Percentiles rank a stretch among this genome's conserved stretches.
Conservation (phyloP, 2,329 filamentous ascomycete genomes). For the Botrytis medusae region DNA sequence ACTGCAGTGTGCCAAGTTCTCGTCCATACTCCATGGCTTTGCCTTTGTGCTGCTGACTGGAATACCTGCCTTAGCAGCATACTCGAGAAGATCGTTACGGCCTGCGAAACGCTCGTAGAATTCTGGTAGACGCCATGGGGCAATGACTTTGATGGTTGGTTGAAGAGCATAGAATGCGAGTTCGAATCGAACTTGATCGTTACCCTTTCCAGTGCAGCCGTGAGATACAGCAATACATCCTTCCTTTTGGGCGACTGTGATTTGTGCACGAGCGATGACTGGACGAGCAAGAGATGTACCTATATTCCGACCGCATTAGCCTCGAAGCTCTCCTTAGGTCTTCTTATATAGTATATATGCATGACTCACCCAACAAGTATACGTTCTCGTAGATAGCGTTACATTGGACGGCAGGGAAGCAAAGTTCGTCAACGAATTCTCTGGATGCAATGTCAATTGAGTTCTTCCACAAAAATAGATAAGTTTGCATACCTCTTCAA, state of each 20-base stretch:
- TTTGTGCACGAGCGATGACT: conserved; percentile 67
- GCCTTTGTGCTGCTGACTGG: conserved; percentile 72
- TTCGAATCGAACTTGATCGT: conserved; percentile 67
- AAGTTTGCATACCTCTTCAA: conserved; percentile 47
- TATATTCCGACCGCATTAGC: conserved; percentile 25
- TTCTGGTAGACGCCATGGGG: conserved; percentile 69
- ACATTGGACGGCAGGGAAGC: conserved; percentile 74
- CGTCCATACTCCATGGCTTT: conserved; percentile 67
- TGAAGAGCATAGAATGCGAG: conserved; percentile 61
- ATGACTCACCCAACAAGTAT: conserved; percentile 54
- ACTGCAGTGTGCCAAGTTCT: conserved; percentile 72
- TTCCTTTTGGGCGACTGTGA: conserved; percentile 62
- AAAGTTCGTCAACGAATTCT: conserved; percentile 76
- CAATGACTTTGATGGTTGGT: conserved; percentile 68
- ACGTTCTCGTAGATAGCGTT: conserved; percentile 69
- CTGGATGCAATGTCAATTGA: conserved; percentile 36
- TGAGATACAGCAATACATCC: conserved; percentile 50
- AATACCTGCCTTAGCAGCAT: conserved; percentile 64
- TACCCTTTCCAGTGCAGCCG: conserved; percentile 63
- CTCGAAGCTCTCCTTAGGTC: background rate
- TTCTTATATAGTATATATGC: conserved; percentile 18
- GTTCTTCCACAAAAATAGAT: background rate
- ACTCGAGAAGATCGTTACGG: conserved; percentile 71
- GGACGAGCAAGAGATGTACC: conserved; percentile 66
- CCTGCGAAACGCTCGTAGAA: conserved; percentile 72